Evolutionary conservation across 306 rosid genomes (phyloP).

Genomic region (Myrica gale): DNA sequence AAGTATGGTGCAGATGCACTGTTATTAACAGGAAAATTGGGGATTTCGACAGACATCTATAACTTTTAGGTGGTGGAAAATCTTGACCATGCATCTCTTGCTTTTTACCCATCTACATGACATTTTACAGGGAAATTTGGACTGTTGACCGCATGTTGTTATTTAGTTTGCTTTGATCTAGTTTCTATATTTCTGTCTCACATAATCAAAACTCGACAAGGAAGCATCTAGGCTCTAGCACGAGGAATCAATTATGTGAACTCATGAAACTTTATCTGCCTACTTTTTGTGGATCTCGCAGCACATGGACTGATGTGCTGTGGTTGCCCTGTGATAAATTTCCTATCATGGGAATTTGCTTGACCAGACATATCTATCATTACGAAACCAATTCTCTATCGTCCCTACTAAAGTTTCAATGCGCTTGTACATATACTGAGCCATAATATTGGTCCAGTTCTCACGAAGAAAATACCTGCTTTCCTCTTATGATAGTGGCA

Average conservation of each 20-base stretch:
- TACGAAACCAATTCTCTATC: background rate
- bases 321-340: background rate
- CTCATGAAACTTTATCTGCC: background rate
- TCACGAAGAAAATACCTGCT: background rate
- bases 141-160: background rate
- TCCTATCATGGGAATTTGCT: background rate
- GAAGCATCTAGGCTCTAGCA: background rate
- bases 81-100: background rate
- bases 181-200: background rate
- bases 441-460: background rate
- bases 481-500: conserved; percentile 1
- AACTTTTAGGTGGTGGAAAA: background rate
- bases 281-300: background rate
- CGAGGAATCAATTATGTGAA: background rate
- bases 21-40: background rate
- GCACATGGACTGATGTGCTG: background rate
- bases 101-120: background rate
- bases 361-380: too few species aligned
- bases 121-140: background rate
- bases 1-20: background rate
- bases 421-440: background rate
- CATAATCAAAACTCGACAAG: background rate
- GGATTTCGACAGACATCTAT: background rate
- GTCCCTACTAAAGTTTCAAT: background rate
- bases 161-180: background rate